phyloP scores from a whole-genome alignment of 805 yeast species.

The Blastobotrys chiropterorum region DNA sequence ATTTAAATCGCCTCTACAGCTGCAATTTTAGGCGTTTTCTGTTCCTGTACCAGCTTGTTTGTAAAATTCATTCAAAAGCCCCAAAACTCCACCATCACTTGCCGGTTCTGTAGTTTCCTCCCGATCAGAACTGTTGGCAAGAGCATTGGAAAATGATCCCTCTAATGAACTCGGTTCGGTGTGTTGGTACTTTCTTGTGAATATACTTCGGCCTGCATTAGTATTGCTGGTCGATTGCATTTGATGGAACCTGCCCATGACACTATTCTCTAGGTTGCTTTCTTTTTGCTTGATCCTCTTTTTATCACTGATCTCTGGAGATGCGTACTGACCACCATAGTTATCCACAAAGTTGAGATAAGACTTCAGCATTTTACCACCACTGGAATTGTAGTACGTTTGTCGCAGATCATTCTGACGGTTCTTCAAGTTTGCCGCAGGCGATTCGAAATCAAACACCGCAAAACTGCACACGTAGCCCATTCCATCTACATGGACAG shows the following conservation, averaged over 20 bases:
- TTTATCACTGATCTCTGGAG: neutral
- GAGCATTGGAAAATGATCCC: too few species aligned
- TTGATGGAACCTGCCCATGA: constrained; percentile 28
- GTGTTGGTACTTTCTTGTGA: too few species aligned
- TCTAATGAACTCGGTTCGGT: too few species aligned
- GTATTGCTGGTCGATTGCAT: too few species aligned
- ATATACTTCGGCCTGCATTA: too few species aligned
- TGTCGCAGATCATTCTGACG: constrained; percentile 16
- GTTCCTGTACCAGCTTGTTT: constrained; percentile 32
- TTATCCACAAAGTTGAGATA: constrained; percentile 83
- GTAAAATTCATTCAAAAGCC: constrained; percentile 75
- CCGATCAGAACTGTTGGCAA: too few species aligned
- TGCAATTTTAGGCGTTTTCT: too few species aligned
- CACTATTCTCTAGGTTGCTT: constrained; percentile 23
- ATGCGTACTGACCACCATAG: constrained; percentile 42
- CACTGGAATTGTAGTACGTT: constrained; percentile 43
- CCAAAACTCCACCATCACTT: constrained; percentile 54
- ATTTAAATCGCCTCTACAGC: constrained; percentile 37
- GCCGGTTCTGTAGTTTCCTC: too few species aligned
- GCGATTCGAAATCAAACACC: constrained; percentile 75
- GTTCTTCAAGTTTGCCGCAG: too few species aligned
- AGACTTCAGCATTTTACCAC: constrained; percentile 88
- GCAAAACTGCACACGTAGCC: constrained; percentile 95
- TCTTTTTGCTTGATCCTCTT: neutral
- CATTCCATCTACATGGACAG: constrained; percentile 87